Conservation (phyloP, 1,139 yeast species). For the Taphrina confusa region DNA sequence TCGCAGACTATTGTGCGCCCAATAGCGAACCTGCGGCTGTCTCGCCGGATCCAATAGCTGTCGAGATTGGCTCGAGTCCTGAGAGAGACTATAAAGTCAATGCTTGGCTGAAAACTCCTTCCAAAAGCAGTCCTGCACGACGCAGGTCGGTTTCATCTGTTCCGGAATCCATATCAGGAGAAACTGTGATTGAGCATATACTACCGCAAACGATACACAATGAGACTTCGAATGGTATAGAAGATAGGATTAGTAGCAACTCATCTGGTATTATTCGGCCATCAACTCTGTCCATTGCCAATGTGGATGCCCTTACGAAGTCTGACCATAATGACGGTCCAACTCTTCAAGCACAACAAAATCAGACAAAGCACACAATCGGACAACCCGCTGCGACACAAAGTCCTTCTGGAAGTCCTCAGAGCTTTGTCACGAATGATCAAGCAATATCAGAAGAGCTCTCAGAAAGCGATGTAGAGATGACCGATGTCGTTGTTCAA, state of each 20-base stretch:
- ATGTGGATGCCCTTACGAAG: too few relatives aligned
- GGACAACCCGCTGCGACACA: too few relatives aligned
- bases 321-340: too few relatives aligned
- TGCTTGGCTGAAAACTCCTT: constrained; percentile 5
- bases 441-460: constrained; percentile 6
- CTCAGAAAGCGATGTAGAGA: constrained; percentile 1
- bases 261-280: too few relatives aligned
- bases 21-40: neutral
- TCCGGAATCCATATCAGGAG: neutral
- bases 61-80: neutral
- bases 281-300: too few relatives aligned
- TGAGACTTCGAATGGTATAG: too few relatives aligned
- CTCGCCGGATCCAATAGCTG: neutral
- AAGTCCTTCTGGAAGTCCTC: too few relatives aligned
- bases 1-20: constrained; percentile 6
- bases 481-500: neutral
- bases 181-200: too few relatives aligned
- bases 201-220: too few relatives aligned
- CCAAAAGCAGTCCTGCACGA: neutral
- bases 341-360: too few relatives aligned
- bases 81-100: neutral
- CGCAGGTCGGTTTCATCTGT: neutral
- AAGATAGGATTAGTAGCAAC: too few relatives aligned
- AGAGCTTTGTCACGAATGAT: constrained; percentile 2
- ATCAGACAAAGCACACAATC: too few relatives aligned